Conservation (phyloP, 768 basidiomycete species). For the Cystobasidium tubakii region DNA sequence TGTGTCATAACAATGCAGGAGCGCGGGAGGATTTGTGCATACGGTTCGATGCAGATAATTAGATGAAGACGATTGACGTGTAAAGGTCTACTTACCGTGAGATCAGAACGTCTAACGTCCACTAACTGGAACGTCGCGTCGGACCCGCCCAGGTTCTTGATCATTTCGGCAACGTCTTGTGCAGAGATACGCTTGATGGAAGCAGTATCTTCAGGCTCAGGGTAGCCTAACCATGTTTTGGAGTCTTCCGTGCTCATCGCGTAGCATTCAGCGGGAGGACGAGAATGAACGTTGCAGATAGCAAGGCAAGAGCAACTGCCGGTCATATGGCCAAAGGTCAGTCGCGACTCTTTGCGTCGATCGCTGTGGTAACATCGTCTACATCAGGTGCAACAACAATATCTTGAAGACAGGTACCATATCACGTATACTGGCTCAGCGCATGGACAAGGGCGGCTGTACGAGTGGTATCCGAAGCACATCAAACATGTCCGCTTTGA, state of each 20-base stretch:
- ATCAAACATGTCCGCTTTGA: slow-evolving; percentile 34
- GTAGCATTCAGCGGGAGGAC: too few relatives aligned
- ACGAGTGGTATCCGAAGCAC: slow-evolving; percentile 20
- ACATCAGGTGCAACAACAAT: too few relatives aligned
- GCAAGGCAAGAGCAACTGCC: too few relatives aligned
- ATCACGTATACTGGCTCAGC: background rate
- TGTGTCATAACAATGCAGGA: too few relatives aligned
- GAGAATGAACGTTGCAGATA: too few relatives aligned
- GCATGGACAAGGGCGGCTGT: slow-evolving; percentile 31
- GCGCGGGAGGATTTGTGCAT: too few relatives aligned
- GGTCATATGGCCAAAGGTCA: too few relatives aligned
- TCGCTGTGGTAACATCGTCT: too few relatives aligned
- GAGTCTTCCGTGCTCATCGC: background rate
- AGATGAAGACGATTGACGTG: too few relatives aligned
- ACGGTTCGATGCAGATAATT: too few relatives aligned
- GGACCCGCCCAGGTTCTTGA: background rate
- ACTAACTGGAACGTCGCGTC: background rate
- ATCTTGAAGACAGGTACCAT: too few relatives aligned
- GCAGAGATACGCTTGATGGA: slow-evolving; percentile 14
- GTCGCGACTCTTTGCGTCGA: too few relatives aligned
- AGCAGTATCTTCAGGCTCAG: slow-evolving; percentile 26
- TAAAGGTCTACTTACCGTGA: slow-evolving; percentile 13
- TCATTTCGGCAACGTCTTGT: background rate
- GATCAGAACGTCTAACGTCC: slow-evolving; percentile 27
- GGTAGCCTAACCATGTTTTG: slow-evolving; percentile 33